Conservation (phyloP, 2,329 filamentous ascomycete species). For the Microcyclospora pomicola region DNA sequence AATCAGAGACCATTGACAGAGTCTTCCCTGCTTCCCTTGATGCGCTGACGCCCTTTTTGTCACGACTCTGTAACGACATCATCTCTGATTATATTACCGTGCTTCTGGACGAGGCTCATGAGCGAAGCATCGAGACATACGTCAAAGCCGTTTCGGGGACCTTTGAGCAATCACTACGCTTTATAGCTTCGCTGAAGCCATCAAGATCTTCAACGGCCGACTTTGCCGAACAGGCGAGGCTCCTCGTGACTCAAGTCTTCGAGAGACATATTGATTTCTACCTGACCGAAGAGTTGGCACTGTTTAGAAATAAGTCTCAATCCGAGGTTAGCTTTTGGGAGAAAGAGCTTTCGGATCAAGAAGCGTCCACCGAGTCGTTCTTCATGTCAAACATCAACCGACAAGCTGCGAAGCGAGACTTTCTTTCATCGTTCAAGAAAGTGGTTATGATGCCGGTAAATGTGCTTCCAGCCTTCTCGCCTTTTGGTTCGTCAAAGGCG, state of each 20-base stretch:
- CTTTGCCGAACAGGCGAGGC: constrained; percentile 50
- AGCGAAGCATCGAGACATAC: constrained; percentile 60
- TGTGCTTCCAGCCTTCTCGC: constrained; percentile 54
- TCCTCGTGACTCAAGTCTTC: constrained; percentile 59
- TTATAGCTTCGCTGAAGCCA: constrained; percentile 56
- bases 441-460: constrained; percentile 99
- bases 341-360: constrained; percentile 78
- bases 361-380: constrained; percentile 79
- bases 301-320: constrained; percentile 65
- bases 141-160: constrained; percentile 75
- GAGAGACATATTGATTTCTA: constrained; percentile 92
- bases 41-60: constrained; percentile 65
- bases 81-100: constrained; percentile 75
- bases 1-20: constrained; percentile 62
- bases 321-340: constrained; percentile 75
- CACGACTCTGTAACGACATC: constrained; percentile 68
- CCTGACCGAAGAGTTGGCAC: constrained; percentile 77
- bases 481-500: constrained; percentile 36
- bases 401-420: constrained; percentile 92
- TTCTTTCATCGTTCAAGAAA: constrained; percentile 91
- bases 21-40: constrained; percentile 61
- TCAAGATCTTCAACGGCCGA: constrained; percentile 48
- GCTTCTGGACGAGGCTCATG: constrained; percentile 76
- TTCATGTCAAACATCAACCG: constrained; percentile 93
- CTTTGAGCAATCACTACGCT: constrained; percentile 72